These are phyloP conservation scores for Russula sp. DNA, from an alignment of 768 basidiomycete species.

Conservation along the genomic window DNA sequence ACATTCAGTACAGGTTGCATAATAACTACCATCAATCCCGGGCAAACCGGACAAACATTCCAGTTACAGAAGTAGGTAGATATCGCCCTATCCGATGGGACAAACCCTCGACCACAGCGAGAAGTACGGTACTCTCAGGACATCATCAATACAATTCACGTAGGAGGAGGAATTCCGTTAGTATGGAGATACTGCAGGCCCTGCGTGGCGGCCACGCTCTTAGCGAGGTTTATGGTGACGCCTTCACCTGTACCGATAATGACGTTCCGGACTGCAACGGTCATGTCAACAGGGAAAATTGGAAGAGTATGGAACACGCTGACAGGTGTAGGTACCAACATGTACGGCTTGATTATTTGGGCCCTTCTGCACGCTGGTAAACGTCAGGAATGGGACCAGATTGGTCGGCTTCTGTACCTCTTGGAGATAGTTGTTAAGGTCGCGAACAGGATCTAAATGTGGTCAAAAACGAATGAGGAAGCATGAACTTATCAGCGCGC, in stretches of 20 bases:
- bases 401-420: neutral
- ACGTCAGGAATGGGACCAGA: neutral
- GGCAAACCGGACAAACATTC: neutral
- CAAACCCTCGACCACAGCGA: neutral
- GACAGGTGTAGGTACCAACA: neutral
- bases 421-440: conserved; percentile 13
- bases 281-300: neutral
- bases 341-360: neutral
- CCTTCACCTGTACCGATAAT: neutral
- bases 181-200: neutral
- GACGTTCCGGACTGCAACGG: neutral
- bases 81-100: too few species aligned
- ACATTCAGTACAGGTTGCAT: neutral
- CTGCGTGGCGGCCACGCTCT: neutral
- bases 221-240: neutral
- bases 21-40: neutral
- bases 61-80: neutral
- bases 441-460: conserved; percentile 1
- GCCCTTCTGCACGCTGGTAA: conserved; percentile 1
- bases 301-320: neutral
- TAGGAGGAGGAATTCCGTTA: neutral
- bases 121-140: neutral
- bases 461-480: neutral
- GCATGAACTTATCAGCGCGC: neutral
- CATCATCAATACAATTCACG: neutral